phyloP scores from a whole-genome alignment of 2,329 filamentous ascomycete species.

The Diplodia seriata region DNA sequence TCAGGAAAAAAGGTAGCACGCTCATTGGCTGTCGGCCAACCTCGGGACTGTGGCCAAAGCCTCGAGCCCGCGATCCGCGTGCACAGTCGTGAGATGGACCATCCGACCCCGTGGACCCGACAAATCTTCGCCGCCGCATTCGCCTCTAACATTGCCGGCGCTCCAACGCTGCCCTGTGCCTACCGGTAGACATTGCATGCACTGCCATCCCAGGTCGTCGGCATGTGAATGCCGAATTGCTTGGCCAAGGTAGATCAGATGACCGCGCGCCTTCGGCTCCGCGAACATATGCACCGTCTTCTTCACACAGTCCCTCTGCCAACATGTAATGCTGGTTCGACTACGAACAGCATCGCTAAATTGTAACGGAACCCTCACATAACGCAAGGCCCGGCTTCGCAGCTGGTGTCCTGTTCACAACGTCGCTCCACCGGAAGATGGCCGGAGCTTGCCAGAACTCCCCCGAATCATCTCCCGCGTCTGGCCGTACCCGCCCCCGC shows the following conservation, averaged over 20 bases:
- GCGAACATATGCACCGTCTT: background rate
- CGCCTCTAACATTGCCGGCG: background rate
- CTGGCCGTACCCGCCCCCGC: background rate
- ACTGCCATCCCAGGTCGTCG: background rate
- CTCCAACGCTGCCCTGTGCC: background rate
- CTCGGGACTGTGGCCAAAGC: constrained; percentile 26
- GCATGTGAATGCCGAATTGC: constrained; percentile 24
- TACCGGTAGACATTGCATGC: background rate
- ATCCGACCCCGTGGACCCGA: constrained; percentile 7
- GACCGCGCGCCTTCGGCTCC: constrained; percentile 9
- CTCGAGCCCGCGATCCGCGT: constrained; percentile 31
- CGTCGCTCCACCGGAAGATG: constrained; percentile 3
- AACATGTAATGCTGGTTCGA: background rate
- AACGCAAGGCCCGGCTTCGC: background rate
- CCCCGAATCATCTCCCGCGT: constrained; percentile 13
- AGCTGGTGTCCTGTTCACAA: background rate
- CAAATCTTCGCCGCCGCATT: constrained; percentile 24
- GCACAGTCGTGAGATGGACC: constrained; percentile 26
- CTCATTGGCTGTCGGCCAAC: constrained; percentile 32
- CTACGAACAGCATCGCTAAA: background rate
- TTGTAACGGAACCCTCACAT: background rate
- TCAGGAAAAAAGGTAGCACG: constrained; percentile 29
- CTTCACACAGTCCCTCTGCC: background rate
- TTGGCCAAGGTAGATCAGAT: constrained; percentile 15
- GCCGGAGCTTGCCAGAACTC: background rate